Evolutionary conservation across 2,329 filamentous ascomycete species (phyloP).

Genomic region (Periconia macrospinosa): DNA sequence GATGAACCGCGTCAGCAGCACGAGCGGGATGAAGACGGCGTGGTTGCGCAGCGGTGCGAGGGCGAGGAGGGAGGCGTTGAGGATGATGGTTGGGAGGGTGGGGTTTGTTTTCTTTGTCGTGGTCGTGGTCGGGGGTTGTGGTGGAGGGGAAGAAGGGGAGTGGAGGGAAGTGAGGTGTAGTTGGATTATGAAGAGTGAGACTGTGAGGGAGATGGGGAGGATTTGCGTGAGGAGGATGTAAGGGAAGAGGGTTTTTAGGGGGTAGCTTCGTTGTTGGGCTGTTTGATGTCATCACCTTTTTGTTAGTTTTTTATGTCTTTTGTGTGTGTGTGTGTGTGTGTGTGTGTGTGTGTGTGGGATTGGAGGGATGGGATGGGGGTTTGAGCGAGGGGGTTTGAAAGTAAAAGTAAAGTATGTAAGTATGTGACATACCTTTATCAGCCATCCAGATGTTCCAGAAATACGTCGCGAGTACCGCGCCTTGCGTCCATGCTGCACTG

Average conservation of each 20-base stretch:
- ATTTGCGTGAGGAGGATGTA: conserved; percentile 34
- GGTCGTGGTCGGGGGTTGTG: not conserved
- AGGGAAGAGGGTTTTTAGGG: conserved; percentile 13
- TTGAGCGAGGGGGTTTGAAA: no score
- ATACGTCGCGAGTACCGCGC: conserved; percentile 28
- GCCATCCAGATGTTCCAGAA: conserved; percentile 35
- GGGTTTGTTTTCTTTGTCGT: conserved; percentile 16
- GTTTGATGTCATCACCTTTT: not conserved
- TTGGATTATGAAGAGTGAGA: conserved; percentile 28
- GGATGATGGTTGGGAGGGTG: conserved; percentile 27
- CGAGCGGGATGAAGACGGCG: conserved; percentile 19
- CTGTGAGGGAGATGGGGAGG: conserved; percentile 31
- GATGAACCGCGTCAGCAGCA: conserved; percentile 22
- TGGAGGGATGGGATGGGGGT: no score
- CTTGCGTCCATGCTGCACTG: conserved; percentile 29
- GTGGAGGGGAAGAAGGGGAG: not conserved
- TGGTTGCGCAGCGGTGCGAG: conserved; percentile 19
- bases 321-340: no score
- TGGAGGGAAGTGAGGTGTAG: conserved; percentile 22
- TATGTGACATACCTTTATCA: conserved; percentile 20
- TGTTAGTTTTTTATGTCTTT: not conserved
- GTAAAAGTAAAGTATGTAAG: no score
- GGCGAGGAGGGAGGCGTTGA: conserved; percentile 26
- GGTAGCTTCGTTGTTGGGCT: conserved; percentile 18
- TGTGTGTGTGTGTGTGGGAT: no score